Evolutionary conservation across 2,329 filamentous ascomycete species (phyloP), one percentile per base, ranked within the genome.

Genomic region (Alternaria ethzedia): DNA sequence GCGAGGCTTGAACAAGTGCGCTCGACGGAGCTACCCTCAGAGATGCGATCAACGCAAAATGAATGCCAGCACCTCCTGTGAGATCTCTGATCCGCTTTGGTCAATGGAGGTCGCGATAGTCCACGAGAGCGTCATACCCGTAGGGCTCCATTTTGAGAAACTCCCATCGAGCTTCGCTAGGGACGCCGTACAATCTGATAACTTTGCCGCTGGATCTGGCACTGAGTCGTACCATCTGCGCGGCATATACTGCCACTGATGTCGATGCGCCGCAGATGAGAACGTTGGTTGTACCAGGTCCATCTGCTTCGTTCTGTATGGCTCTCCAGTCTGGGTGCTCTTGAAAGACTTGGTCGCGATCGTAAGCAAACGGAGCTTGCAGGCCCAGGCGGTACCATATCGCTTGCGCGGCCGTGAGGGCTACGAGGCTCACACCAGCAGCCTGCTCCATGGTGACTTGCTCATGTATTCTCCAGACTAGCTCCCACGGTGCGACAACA

Each of bases 341-440:
- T 17, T 65, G 21, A 15, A 63, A 15, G 4, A 56, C 57, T 21
- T 57, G 54, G 5, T 54, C 50, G 26, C 63, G 51, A 43, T 68
- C 64, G 54, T 69, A 75, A 3, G 54, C 46, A 54, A 83, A 83
- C 0, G 82, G 81, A 1, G 73, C 64, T 0, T 68, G 65, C 3
- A 84, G 57, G 0, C 75, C 78, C 5, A 84, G 69, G 0, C 83
- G 75, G 20, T 68, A 69, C 52, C 79, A 84, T 4, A 84, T 43
- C 0, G 72, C 79, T 58, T 84, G 82, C 0, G 82, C 82, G 4
- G 81, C 82, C 0, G 82, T 84, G 15, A 85, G 61, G 5, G 73
- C 82, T 13, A 82, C 83, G 54, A 83, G 68, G 54, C 78, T 83
- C 2, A 84, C 71, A 0, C 77, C 69, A 0, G 81, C 78, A 1